Conservation (phyloP, 192 early-diverging fungal genomes). For the Entomortierella chlamydospora region DNA sequence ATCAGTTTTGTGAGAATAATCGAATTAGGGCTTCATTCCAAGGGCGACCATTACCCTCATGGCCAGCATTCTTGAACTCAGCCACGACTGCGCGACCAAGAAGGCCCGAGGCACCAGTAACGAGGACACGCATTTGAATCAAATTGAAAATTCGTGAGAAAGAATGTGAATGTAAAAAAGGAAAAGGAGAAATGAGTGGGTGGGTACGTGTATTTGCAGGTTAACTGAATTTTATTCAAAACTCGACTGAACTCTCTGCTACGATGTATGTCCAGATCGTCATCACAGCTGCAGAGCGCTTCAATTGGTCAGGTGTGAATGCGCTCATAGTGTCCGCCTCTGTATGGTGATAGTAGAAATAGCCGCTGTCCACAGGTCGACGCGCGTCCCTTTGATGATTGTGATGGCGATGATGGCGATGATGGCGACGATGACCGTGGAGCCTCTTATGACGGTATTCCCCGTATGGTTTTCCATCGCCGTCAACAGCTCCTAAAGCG, state of each 20-base stretch:
- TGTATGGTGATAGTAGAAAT: constrained; percentile 70
- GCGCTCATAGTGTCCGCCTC: constrained; percentile 60
- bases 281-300: constrained; percentile 64
- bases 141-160: background rate
- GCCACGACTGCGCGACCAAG: constrained; percentile 79
- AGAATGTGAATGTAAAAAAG: background rate
- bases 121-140: constrained; percentile 67
- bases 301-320: constrained; percentile 62
- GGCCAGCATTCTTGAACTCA: constrained; percentile 64
- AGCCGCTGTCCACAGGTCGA: constrained; percentile 51
- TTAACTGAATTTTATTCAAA: constrained; percentile 7
- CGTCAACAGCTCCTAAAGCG: background rate
- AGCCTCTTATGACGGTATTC: background rate
- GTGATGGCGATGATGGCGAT: background rate
- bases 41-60: constrained; percentile 53
- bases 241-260: constrained; percentile 54
- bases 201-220: background rate
- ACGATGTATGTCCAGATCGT: constrained; percentile 68
- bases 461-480: background rate
- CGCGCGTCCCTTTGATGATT: constrained; percentile 5
- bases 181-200: background rate
- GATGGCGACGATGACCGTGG: background rate
- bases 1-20: background rate
- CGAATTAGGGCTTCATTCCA: no score
- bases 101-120: constrained; percentile 87